Percentiles rank a stretch among this genome's conserved stretches.
Conservation (phyloP, 1,284 basidiomycete genomes). For the Trichosporon inkin region DNA sequence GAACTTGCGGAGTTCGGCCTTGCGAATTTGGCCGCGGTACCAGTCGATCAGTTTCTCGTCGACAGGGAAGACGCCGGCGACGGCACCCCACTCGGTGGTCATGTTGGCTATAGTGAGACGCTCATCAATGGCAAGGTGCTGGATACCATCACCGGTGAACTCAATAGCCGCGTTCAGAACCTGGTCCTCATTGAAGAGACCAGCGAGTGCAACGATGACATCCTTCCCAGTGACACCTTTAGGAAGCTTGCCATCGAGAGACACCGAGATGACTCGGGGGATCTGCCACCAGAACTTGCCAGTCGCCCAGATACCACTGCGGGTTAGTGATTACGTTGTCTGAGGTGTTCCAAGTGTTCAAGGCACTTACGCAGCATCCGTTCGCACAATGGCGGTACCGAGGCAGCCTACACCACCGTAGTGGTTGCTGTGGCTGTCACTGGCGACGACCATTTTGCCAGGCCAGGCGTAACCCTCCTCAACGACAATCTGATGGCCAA, state of each 20-base stretch:
- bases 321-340: neutral
- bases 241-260: constrained; percentile 74
- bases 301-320: constrained; percentile 87
- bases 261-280: constrained; percentile 91
- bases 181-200: constrained; percentile 94
- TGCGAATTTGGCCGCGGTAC: constrained; percentile 77
- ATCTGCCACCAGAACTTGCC: constrained; percentile 99
- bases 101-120: constrained; percentile 94
- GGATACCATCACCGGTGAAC: constrained; percentile 90
- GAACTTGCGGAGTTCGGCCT: constrained; percentile 76
- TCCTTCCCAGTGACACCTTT: constrained; percentile 97
- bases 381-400: constrained; percentile 92
- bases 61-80: constrained; percentile 92
- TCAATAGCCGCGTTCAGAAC: constrained; percentile 98
- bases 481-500: constrained; percentile 91
- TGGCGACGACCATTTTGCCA: constrained; percentile 85
- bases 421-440: constrained; percentile 92
- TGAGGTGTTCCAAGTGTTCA: neutral
- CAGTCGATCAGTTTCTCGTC: constrained; percentile 77
- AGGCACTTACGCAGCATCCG: constrained; percentile 51
- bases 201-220: constrained; percentile 94
- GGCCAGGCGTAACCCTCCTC: constrained; percentile 97
- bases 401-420: constrained; percentile 97
- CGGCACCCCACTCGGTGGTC: constrained; percentile 99
- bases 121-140: constrained; percentile 78